A percentile compares a stretch with the other conserved stretches of the same genome.
Evolutionary conservation across 2,329 filamentous ascomycete genomes (phyloP).

Genomic region (Scorias spongiosa): DNA sequence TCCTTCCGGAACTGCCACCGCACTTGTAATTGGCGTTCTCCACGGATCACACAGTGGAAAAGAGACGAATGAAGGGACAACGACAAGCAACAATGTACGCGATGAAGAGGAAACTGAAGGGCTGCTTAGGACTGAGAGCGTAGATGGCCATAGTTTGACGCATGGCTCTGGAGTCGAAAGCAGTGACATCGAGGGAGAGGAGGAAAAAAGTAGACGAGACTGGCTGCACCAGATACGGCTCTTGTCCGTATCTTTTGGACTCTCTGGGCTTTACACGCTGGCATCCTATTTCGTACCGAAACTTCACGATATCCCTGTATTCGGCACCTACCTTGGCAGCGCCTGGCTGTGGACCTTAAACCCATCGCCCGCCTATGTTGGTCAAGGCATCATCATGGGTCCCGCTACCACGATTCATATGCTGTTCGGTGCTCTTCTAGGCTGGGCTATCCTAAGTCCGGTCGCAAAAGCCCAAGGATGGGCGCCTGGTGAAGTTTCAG

Average conservation of each 20-base stretch:
- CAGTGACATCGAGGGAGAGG: background rate
- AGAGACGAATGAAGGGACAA: slow-evolving; percentile 10
- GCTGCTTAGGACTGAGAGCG: slow-evolving; percentile 14
- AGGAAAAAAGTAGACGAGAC: slow-evolving; percentile 25
- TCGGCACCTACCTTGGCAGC: slow-evolving; percentile 57
- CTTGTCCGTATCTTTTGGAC: slow-evolving; percentile 42
- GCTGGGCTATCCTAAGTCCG: slow-evolving; percentile 84
- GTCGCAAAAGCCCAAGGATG: slow-evolving; percentile 73
- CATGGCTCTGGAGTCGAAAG: background rate
- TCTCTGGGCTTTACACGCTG: slow-evolving; percentile 52
- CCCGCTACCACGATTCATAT: slow-evolving; percentile 90
- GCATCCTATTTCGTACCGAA: slow-evolving; percentile 80
- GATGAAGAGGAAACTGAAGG: slow-evolving; percentile 21
- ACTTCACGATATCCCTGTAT: slow-evolving; percentile 71
- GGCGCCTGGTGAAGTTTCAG: slow-evolving; percentile 72
- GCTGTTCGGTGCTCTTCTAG: slow-evolving; percentile 74
- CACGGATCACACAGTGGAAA: slow-evolving; percentile 43
- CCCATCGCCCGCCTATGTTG: slow-evolving; percentile 90
- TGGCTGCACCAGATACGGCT: slow-evolving; percentile 49
- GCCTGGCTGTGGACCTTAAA: slow-evolving; percentile 94
- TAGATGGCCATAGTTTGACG: background rate
- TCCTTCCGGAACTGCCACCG: slow-evolving; percentile 88
- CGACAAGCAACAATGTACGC: slow-evolving; percentile 3
- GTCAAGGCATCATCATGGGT: slow-evolving; percentile 97
- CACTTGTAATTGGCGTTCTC: slow-evolving; percentile 78